phyloP scores from a whole-genome alignment of 305 asterid genomes.

The Striga hermonthica region DNA sequence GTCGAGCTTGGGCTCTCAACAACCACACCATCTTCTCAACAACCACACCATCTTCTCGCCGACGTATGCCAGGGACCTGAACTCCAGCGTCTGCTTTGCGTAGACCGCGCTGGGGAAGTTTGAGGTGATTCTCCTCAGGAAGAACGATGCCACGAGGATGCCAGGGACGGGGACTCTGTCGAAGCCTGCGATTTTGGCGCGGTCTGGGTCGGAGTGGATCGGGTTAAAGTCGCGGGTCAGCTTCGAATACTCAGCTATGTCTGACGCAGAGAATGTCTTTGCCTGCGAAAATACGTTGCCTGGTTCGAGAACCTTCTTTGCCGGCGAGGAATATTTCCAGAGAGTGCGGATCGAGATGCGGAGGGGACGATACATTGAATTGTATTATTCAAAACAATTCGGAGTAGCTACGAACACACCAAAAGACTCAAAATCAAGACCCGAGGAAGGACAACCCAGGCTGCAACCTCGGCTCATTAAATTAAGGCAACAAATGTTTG shows the following conservation, averaged over 20 bases:
- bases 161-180: constrained; percentile 50
- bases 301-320: constrained; percentile 34
- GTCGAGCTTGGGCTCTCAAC: too few relatives aligned
- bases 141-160: constrained; percentile 62
- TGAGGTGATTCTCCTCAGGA: constrained; percentile 65
- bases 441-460: too few relatives aligned
- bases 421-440: too few relatives aligned
- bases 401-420: too few relatives aligned
- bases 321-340: constrained; percentile 31
- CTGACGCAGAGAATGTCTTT: constrained; percentile 42
- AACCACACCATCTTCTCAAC: too few relatives aligned
- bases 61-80: constrained; percentile 52
- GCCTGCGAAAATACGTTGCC: constrained; percentile 50
- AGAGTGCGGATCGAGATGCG: constrained; percentile 22
- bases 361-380: constrained; percentile 32
- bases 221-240: constrained; percentile 62
- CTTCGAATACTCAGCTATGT: constrained; percentile 53
- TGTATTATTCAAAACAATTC: too few relatives aligned
- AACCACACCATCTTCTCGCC: constrained; percentile 60
- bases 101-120: constrained; percentile 68
- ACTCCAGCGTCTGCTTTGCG: constrained; percentile 57
- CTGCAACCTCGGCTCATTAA: too few relatives aligned
- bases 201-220: constrained; percentile 52
- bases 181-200: constrained; percentile 58
- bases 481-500: too few relatives aligned